Percentiles rank a stretch among this genome's conserved stretches.
Conservation (phyloP, 2,329 filamentous ascomycete species). For the Zelopaecilomyces penicillatus region DNA sequence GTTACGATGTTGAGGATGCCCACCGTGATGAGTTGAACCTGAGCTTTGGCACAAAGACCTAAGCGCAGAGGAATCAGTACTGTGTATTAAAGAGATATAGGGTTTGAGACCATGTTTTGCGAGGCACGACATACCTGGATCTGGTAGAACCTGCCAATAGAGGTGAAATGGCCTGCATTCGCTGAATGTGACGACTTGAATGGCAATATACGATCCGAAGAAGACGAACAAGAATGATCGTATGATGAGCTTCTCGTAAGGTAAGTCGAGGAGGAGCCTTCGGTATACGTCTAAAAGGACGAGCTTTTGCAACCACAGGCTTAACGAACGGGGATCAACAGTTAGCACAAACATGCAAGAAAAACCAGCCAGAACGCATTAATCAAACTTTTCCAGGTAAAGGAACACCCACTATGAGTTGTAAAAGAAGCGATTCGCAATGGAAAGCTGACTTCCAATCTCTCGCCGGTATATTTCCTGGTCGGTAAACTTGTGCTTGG, state of each 20-base stretch:
- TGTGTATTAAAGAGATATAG: not conserved
- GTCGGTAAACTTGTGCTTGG: conserved; percentile 17
- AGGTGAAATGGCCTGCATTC: conserved; percentile 39
- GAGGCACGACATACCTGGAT: conserved; percentile 19
- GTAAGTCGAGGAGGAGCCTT: conserved; percentile 15
- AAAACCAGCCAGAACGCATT: not conserved
- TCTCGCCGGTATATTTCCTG: conserved; percentile 24
- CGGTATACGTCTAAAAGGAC: conserved; percentile 20
- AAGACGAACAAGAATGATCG: conserved; percentile 19
- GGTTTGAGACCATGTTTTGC: too few species aligned
- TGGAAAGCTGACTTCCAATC: conserved; percentile 25
- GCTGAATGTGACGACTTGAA: conserved; percentile 24
- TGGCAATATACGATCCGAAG: conserved; percentile 20
- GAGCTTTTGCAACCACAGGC: conserved; percentile 22
- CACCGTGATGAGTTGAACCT: conserved; percentile 24
- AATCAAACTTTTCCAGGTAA: not conserved
- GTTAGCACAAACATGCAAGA: not conserved
- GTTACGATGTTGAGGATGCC: conserved; percentile 26
- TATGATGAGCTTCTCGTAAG: conserved; percentile 17
- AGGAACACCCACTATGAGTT: conserved; percentile 24
- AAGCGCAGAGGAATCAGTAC: not conserved
- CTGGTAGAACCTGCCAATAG: conserved; percentile 47
- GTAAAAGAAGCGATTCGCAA: conserved; percentile 24
- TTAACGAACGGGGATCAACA: conserved; percentile 1
- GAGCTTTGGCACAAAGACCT: conserved; percentile 21